These are phyloP conservation scores for Phytophthora pini DNA, from an alignment of 352 stramenopile species.

Conservation along the genomic window DNA sequence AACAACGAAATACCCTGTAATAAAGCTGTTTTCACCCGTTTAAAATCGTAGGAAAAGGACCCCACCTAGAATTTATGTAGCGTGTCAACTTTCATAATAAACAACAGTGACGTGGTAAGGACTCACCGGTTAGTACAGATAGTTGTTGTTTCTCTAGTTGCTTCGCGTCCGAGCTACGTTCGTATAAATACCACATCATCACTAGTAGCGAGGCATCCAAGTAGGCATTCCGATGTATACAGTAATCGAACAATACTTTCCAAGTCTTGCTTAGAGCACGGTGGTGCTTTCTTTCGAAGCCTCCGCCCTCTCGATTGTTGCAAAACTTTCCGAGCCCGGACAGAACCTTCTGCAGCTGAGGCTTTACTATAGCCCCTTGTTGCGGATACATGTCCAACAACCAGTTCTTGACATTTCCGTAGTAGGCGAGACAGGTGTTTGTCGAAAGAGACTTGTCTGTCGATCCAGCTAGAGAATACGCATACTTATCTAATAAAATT, in stretches of 20 bases:
- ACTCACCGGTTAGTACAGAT: no score
- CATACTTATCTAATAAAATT: no score
- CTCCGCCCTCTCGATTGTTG: neutral
- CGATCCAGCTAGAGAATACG: no score
- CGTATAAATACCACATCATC: neutral
- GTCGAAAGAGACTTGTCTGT: no score
- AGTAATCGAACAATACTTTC: neutral
- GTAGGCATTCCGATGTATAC: neutral
- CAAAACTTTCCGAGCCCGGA: neutral
- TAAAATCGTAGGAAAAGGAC: neutral
- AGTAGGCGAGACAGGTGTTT: conserved; percentile 2
- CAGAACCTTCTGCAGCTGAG: neutral
- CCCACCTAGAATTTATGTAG: neutral
- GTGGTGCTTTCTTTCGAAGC: neutral
- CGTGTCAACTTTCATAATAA: no score
- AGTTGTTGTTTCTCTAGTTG: neutral
- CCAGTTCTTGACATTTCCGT: conserved; percentile 1
- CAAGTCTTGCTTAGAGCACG: neutral
- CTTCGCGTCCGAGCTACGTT: neutral
- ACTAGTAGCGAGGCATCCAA: neutral
- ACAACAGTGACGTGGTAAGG: no score
- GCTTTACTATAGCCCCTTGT: neutral
- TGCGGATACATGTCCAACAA: neutral
- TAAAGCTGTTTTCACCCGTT: neutral
- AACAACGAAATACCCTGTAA: neutral